Evolutionary conservation across 2,329 filamentous ascomycete genomes (phyloP), one percentile per base, ranked within the genome.

Genomic region (Nigrospora oryzae): DNA sequence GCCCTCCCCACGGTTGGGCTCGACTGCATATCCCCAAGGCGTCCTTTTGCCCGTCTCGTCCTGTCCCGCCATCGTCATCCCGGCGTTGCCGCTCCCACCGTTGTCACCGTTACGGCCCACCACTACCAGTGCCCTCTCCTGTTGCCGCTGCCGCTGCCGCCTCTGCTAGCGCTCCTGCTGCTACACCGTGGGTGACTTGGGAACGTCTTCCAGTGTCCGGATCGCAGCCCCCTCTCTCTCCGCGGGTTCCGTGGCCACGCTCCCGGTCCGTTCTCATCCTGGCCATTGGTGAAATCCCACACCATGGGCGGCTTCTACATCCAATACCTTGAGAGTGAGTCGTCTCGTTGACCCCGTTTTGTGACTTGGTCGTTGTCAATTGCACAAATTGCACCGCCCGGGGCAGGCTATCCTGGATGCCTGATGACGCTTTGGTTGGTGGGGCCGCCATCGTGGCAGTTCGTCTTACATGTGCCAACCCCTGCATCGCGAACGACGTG

Each of bases 261-360:
- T 28, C 23, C 23, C 23, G 23, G 23, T n/a, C 23, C 23, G 5
- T 28, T 28, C 23, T 7, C 23, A 10, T 10, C 40, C 23, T 15
- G 38, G 37, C 53, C 43, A 60, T 59, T 59, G 56, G 52, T 53
- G 48, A 48, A 39, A 46, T 54, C 51, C 49, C 53, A 45, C 62
- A 74, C 55, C 51, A 83, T 83, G 79, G 72, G 71, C 56, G 79
- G 79, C 52, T 83, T 82, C 59, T 83, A 83, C 60, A 83, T 83
- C 74, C 81, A 85, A 58, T 86, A 86, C 63, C 71, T 86, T 53
- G 79, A 84, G 62, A 85, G 83, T 86, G 82, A 79, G 82, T 84
- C 55, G 40, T 56, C 49, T 52, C 36, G 15, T 45, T 49, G 46
- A 36, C 47, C 55, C 52, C 32, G 50, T 50, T 46, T 51, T 46